Base-by-base conservation (phyloP, 257 asterid species). In the Solanum etuberosum region DNA sequence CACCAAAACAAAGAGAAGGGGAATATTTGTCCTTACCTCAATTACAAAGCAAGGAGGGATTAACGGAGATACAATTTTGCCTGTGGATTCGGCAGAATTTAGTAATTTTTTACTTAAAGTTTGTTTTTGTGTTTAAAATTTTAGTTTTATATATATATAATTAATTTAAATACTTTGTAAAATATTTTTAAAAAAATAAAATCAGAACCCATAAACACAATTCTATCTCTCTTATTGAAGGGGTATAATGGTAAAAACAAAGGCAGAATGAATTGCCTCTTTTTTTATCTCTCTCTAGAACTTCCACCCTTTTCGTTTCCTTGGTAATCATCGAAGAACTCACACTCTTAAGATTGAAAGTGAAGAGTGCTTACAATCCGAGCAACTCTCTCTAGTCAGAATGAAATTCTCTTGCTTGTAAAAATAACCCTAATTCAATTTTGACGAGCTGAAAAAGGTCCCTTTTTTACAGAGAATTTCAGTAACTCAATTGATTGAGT, bases 211-310 rank as follows among this genome's bases (percentile, higher is more conserved):
- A 70, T 9, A 9, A 34, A 20, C 4, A 18, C 0, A 35, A 72
- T 5, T 0, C 9, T 0, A 21, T 10, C 15, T 32, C 1, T 0
- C 3, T 0, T 54, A 48, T 68, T 23, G 48, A 59, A 86, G 87
- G 91, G 95, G 89, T 37, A 91, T 74, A 88, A 86, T 46, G 84
- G 92, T 89, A 23, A 59, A 37, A 37, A 43, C 29, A 85, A 88
- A 37, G 35, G 46, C 51, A 87, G 87, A 85, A 54, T 43, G 63
- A 59, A 59, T 59, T 59, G 29, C 6, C 68, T 9, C 23, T 23
- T 9, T 16, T 59, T 59, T 9, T 21, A 8, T 57, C 14, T n/a
- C 29, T 59, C 0, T 21, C 14, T 4, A 23, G 29, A 59, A 23
- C 68, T 23, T 23, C 13, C 27, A 59, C 27, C 14, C 25, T 59